Evolutionary conservation across 768 basidiomycete genomes (phyloP).

Genomic region (Leccinum broughii): DNA sequence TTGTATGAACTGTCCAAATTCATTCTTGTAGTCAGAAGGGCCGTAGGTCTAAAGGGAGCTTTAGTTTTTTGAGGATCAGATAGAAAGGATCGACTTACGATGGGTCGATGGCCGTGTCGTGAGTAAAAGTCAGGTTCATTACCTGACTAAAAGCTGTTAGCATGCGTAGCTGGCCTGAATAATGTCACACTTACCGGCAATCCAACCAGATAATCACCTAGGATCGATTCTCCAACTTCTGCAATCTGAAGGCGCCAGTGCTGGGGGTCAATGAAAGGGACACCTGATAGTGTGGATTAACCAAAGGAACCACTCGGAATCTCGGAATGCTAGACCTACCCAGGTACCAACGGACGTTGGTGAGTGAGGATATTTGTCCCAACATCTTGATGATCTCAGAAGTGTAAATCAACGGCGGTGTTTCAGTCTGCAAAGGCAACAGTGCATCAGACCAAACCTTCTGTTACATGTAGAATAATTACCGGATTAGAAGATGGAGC

Average conservation of each 20-base stretch:
- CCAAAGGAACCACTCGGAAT: not conserved
- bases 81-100: conserved; percentile 1
- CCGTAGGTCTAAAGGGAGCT: conserved; percentile 10
- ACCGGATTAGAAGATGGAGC: conserved; percentile 41
- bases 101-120: conserved; percentile 38
- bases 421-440: not conserved
- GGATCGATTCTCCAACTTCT: conserved; percentile 55
- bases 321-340: conserved; percentile 33
- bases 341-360: conserved; percentile 65
- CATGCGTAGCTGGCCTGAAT: not conserved
- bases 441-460: not conserved
- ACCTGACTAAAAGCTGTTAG: conserved; percentile 47
- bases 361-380: conserved; percentile 54
- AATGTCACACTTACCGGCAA: conserved; percentile 30
- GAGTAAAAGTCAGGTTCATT: conserved; percentile 81
- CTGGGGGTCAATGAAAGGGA: conserved; percentile 66
- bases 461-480: not conserved
- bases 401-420: conserved; percentile 55
- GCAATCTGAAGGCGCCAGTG: conserved; percentile 56
- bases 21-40: conserved; percentile 47
- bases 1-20: conserved; percentile 49
- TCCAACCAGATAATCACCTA: conserved; percentile 66
- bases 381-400: conserved; percentile 67
- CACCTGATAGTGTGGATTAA: conserved; percentile 31
- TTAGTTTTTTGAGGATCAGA: not conserved